Base-by-base conservation (phyloP, 108 stramenopile species). In the Fistulifera pelliculosa region DNA sequence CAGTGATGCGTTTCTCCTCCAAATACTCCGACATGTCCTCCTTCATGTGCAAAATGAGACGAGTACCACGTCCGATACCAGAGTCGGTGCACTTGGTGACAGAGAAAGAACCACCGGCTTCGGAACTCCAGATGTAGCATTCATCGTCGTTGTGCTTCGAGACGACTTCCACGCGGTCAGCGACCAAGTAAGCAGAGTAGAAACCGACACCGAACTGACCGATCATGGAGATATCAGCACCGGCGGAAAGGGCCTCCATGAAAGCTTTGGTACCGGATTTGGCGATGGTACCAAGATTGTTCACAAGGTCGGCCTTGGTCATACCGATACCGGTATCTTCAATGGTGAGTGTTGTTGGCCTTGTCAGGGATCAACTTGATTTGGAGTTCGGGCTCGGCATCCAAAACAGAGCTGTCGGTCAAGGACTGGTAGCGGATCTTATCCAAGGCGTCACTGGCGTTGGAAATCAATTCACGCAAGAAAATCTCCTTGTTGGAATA, bases 401-500 rank as follows among this genome's bases (percentile, higher is more conserved):
- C 98, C 68, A 99, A 76, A 54, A 96, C 95, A 54, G 85, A 71
- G 43, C 84, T 49, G 71, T 99, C 96, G 27, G 96, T 98, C 54
- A 99, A 74, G 49, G 90, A 88, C 70, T 93, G 87, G 85, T 96
- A 99, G 52, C 99, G 96, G 70, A 99, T 96, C 92, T 99, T 99
- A 69, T 99, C 99, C 54, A 99, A 79, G 41, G 99, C 93, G 89
- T 96, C 97, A 60, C 73, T 76, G 8, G 94, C 75, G 74, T 98
- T 98, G 73, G 94, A 97, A 80, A 99, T 98, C 55, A 99, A 86
- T 70, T 99, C 99, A 55, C 99, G 94, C 51, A 99, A 90, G 76
- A 99, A 99, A 68, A 96, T 87, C 70, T 99, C 99, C 94, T 99
- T 99, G 95, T 97, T 97, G 66, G 96, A 97, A 87, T 99, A 99